These are phyloP conservation scores for Pseudogymnoascus sp. DNA, from an alignment of 2,329 filamentous ascomycete genomes.

Conservation along the genomic window DNA sequence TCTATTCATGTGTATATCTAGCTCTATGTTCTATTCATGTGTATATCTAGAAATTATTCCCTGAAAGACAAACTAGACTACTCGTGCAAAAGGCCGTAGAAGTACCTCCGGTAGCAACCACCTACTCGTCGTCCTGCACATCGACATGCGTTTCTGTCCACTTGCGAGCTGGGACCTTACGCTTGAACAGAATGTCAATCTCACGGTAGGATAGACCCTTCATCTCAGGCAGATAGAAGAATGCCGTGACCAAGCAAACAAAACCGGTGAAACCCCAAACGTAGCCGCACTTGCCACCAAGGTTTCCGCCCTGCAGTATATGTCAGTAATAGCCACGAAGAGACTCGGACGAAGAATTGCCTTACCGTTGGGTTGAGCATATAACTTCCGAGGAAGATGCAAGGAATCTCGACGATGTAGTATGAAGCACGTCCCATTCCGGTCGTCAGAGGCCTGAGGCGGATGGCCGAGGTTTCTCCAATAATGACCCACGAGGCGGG, in stretches of 20 bases:
- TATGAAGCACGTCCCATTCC: constrained; percentile 57
- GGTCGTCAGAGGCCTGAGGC: constrained; percentile 56
- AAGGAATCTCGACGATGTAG: constrained; percentile 59
- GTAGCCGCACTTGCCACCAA: background rate
- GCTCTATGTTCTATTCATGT: background rate
- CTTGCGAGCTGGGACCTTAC: constrained; percentile 29
- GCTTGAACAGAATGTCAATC: constrained; percentile 42
- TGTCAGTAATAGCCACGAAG: constrained; percentile 24
- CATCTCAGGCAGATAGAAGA: constrained; percentile 42
- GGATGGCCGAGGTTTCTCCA: constrained; percentile 58
- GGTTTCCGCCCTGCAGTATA: constrained; percentile 10
- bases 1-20: background rate
- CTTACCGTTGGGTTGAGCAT: constrained; percentile 51
- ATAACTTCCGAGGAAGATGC: constrained; percentile 54
- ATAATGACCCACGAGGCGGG: constrained; percentile 62
- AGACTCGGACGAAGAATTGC: constrained; percentile 9
- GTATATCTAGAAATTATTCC: background rate
- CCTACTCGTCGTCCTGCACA: constrained; percentile 55
- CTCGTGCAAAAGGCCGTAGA: background rate
- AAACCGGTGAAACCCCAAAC: background rate
- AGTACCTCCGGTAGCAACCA: constrained; percentile 10
- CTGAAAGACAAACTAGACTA: background rate
- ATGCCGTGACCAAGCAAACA: constrained; percentile 16
- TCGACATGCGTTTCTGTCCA: constrained; percentile 49
- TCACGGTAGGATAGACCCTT: constrained; percentile 40